phyloP scores from a whole-genome alignment of 2,329 filamentous ascomycete genomes.

The Tolypocladium cylindrosporum region DNA sequence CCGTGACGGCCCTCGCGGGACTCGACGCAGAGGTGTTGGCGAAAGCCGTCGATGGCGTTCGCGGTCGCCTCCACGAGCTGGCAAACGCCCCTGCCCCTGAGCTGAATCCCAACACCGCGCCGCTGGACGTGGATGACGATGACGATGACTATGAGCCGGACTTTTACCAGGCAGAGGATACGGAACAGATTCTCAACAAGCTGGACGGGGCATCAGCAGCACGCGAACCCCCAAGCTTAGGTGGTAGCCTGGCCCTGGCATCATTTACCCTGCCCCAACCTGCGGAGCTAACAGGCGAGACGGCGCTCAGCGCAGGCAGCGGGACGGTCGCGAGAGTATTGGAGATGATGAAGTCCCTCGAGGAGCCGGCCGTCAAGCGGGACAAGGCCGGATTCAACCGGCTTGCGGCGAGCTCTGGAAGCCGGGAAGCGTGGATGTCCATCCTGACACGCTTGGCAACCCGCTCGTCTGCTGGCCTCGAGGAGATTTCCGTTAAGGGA shows the following conservation, averaged over 20 bases:
- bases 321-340: conserved; percentile 70
- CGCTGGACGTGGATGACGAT: conserved; percentile 64
- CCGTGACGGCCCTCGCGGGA: conserved; percentile 65
- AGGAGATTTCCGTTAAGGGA: conserved; percentile 45
- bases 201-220: conserved; percentile 59
- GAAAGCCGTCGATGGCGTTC: conserved; percentile 59
- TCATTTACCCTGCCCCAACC: conserved; percentile 74
- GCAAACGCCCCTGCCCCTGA: conserved; percentile 33
- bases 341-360: conserved; percentile 62
- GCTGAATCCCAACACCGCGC: conserved; percentile 48
- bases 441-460: conserved; percentile 80
- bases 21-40: conserved; percentile 60
- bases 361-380: conserved; percentile 53
- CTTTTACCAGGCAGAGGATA: conserved; percentile 66
- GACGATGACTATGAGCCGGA: conserved; percentile 86
- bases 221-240: conserved; percentile 16
- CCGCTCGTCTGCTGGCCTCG: conserved; percentile 61
- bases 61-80: conserved; percentile 36
- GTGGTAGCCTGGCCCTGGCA: conserved; percentile 51
- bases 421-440: conserved; percentile 84
- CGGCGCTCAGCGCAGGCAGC: conserved; percentile 64
- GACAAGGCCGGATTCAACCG: conserved; percentile 68
- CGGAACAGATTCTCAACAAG: conserved; percentile 69
- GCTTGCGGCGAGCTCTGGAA: conserved; percentile 73
- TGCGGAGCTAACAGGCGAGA: conserved; percentile 59